Evolutionary conservation across 2,329 filamentous ascomycete genomes (phyloP), one percentile per base, ranked within the genome.

Genomic region (Phaeophleospora eucalypticola): DNA sequence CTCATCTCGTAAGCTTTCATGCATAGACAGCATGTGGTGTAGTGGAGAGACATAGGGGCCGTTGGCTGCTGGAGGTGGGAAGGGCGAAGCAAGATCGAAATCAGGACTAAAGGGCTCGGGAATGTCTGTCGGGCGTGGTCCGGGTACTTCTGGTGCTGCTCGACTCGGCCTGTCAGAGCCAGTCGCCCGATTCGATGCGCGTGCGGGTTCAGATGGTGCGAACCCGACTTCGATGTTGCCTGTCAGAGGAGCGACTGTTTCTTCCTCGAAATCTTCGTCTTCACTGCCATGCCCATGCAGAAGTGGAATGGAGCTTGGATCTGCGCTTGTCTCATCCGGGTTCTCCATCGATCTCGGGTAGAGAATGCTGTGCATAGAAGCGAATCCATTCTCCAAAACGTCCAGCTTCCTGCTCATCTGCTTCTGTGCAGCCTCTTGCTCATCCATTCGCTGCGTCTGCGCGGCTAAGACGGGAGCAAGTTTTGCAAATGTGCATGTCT

Each of bases 1-100:
- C 59, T 83, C 80, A 36, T 80, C 77, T 10, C 80, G 77, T 15
- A 83, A 70, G 17, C 74, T 76, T 57, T 83, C 80, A 58, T 83
- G 79, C 41, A 83, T 72, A 2, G 76, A 78, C 19, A 83, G 73
- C 2, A 83, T 70, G 55, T 83, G 80, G 43, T 79, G 77, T 18
- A 78, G 74, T 15, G 72, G 70, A 3, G 69, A 71, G 49, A 71
- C 67, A 57, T 72, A 73, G 4, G 70, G 71, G 16, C 66, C 54
- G 17, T 58, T 48, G 2, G 54, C 52, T n/a, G 49, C 37, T 20
- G 56, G 53, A 20, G 54, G 55, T 4, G 62, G 53, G 21, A 61
- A 60, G 2, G 61, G 53, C 3, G 50, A 56, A 12, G 53, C 50
- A 18, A 59, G 46, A 29, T 64, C 59, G 43, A 62, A 63, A 41